phyloP scores from a whole-genome alignment of 257 asterid genomes.

The Salvia hispanica region DNA sequence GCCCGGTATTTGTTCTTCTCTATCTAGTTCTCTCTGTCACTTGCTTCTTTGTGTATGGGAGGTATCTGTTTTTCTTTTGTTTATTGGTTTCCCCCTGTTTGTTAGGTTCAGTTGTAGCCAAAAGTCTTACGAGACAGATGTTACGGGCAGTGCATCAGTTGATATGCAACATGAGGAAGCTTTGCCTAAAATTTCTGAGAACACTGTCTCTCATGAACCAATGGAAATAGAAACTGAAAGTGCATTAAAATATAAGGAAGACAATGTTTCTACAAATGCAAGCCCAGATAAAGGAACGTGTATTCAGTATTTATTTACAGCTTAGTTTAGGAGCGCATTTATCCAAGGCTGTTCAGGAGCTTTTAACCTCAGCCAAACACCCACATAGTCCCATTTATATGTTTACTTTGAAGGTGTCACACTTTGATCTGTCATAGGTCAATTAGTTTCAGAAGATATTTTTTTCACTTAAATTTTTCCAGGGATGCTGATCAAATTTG shows the following conservation, averaged over 20 bases:
- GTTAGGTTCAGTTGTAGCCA: constrained; percentile 20
- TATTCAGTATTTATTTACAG: not conserved
- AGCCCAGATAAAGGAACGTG: constrained; percentile 27
- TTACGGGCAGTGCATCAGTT: constrained; percentile 40
- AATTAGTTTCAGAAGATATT: too few species aligned
- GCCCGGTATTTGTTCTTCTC: constrained; percentile 55
- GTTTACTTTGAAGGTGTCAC: constrained; percentile 1
- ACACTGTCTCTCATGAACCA: constrained; percentile 36
- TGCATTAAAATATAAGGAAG: constrained; percentile 32
- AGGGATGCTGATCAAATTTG: constrained; percentile 30
- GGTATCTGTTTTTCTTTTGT: not conserved
- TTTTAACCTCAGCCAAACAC: too few species aligned
- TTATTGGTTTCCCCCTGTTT: not conserved
- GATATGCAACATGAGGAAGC: constrained; percentile 33
- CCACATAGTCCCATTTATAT: not conserved
- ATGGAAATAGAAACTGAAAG: constrained; percentile 34
- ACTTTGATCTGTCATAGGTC: not conserved
- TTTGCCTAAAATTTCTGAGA: constrained; percentile 34
- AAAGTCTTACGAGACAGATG: constrained; percentile 42
- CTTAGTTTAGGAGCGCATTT: not conserved
- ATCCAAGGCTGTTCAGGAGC: too few species aligned
- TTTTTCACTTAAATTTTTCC: not conserved
- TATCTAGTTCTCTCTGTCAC: not conserved
- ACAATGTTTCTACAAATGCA: constrained; percentile 30
- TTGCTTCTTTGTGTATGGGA: not conserved